Conservation (phyloP, 2,329 filamentous ascomycete species). For the Aspergillus candidus region DNA sequence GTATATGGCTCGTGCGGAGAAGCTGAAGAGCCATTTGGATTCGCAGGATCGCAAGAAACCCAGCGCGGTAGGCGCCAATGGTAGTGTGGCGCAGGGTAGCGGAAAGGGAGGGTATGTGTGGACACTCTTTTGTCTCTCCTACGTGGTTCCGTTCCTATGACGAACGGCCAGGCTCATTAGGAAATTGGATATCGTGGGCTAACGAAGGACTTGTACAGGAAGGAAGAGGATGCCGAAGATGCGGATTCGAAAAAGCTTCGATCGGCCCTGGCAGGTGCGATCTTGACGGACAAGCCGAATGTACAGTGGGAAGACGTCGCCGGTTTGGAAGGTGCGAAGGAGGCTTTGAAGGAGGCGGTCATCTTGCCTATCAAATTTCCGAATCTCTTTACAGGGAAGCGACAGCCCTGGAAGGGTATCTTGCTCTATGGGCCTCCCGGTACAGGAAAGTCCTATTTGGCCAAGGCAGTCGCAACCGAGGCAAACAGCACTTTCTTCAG, state of each 20-base stretch:
- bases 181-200: constrained; percentile 1
- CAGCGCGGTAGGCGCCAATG: constrained; percentile 47
- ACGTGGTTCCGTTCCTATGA: neutral
- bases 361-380: constrained; percentile 98
- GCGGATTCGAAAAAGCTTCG: constrained; percentile 93
- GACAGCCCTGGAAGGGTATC: constrained; percentile 98
- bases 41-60: constrained; percentile 48
- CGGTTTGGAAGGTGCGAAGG: constrained; percentile 87
- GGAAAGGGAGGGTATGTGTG: constrained; percentile 50
- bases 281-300: constrained; percentile 91
- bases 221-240: constrained; percentile 65
- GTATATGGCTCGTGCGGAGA: constrained; percentile 98
- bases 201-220: constrained; percentile 20
- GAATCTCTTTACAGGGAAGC: constrained; percentile 89
- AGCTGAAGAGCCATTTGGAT: constrained; percentile 86
- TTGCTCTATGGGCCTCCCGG: constrained; percentile 91
- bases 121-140: constrained; percentile 3
- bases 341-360: constrained; percentile 95
- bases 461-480: constrained; percentile 95
- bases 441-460: constrained; percentile 95
- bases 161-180: neutral
- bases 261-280: constrained; percentile 83
- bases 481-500: constrained; percentile 99
- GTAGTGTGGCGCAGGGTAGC: constrained; percentile 45
- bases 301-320: constrained; percentile 98